phyloP scores from a whole-genome alignment of 202 grass and related monocot genomes.

The Bolboschoenoplectus hybrid region DNA sequence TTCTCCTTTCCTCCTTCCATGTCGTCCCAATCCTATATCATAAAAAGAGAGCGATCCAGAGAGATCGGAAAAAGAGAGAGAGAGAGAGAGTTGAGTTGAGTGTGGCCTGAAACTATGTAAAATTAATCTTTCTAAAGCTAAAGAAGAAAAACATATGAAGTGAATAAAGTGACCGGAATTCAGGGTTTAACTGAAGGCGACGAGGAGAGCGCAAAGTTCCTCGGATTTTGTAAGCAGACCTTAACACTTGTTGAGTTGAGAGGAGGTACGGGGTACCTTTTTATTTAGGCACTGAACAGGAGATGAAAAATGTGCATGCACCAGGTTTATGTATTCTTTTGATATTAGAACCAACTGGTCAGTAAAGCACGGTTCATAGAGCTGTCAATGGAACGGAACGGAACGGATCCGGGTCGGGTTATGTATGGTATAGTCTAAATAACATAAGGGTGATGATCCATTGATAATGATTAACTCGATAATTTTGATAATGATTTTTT shows the following conservation, averaged over 20 bases:
- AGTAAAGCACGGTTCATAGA: background rate
- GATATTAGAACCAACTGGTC: background rate
- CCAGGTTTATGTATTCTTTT: background rate
- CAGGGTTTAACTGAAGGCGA: constrained; percentile 78
- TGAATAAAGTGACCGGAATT: constrained; percentile 66
- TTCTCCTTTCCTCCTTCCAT: constrained; percentile 21
- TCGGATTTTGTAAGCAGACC: constrained; percentile 55
- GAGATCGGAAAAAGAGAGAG: constrained; percentile 27
- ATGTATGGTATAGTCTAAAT: too few relatives aligned
- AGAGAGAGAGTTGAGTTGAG: constrained; percentile 2
- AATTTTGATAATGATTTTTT: too few relatives aligned
- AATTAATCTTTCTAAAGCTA: constrained; percentile 19
- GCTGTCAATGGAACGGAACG: too few relatives aligned
- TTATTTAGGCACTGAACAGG: constrained; percentile 14
- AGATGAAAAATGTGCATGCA: constrained; percentile 1
- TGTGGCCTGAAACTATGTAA: constrained; percentile 15
- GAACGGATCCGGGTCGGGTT: too few relatives aligned
- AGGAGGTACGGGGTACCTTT: background rate
- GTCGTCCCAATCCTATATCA: background rate
- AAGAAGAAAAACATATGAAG: background rate
- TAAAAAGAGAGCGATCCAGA: constrained; percentile 36
- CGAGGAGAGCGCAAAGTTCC: constrained; percentile 49
- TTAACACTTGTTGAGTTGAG: constrained; percentile 34
- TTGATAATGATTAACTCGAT: too few relatives aligned
- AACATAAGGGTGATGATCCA: too few relatives aligned